These are phyloP conservation scores for Vigna hirtella DNA, from an alignment of 306 rosid species.

Conservation along the genomic window DNA sequence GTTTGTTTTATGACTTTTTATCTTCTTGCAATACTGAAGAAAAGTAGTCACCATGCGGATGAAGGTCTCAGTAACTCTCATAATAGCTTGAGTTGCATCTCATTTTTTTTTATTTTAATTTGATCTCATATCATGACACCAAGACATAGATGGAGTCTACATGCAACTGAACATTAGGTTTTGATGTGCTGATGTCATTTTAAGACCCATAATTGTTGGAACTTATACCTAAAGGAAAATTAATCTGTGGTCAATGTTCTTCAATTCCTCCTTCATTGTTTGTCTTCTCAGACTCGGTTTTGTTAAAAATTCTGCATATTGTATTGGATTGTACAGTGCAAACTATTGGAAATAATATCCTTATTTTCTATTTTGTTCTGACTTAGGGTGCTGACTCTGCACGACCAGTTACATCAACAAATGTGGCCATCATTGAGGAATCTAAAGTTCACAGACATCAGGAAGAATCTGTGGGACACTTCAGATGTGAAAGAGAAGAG, in stretches of 20 bases:
- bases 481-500: conserved; percentile 92
- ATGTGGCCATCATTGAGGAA: conserved; percentile 60
- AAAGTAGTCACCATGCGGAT: conserved; percentile 24
- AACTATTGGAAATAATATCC: conserved; percentile 10
- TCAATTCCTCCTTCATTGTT: background rate
- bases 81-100: background rate
- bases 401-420: conserved; percentile 63
- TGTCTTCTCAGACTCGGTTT: conserved; percentile 28
- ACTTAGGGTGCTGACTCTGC: conserved; percentile 78
- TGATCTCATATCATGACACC: conserved; percentile 8
- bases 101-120: background rate
- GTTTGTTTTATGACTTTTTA: conserved; percentile 21
- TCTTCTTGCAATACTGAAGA: background rate
- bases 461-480: conserved; percentile 74
- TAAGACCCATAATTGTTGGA: conserved; percentile 6
- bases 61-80: conserved; percentile 18
- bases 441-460: conserved; percentile 58
- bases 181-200: background rate
- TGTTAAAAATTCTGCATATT: conserved; percentile 6
- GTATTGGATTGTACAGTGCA: conserved; percentile 28
- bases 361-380: conserved; percentile 40
- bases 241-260: conserved; percentile 3
- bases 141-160: conserved; percentile 5
- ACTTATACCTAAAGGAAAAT: conserved; percentile 5
- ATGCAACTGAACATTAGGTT: background rate